Base-by-base conservation (phyloP, 2,329 filamentous ascomycete genomes). In the Microcyclospora tardicrescens region DNA sequence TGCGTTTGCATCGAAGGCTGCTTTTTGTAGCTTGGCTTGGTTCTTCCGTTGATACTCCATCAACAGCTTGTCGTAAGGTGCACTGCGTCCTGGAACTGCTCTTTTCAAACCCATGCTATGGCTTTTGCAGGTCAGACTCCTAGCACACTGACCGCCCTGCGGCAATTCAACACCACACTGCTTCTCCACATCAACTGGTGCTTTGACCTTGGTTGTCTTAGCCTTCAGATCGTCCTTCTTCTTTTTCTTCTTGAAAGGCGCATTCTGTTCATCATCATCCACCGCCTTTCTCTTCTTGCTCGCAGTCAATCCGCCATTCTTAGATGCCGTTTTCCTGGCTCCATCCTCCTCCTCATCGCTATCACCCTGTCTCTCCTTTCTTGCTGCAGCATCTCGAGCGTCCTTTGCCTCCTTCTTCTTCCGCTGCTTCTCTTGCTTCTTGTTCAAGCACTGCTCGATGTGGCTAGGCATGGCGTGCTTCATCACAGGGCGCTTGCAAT, bases 11-110 rank as follows among this genome's bases (percentile, higher is more conserved):
- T 96, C 87, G 49, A 98, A 81, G 29, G 87, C 86, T 28, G 87
- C 87, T 66, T 95, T 93, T 62, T 96, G 91, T 65, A 94, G 84
- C 56, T 94, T 93, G 15, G 91, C 91, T 61, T 96, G 91, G 54
- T 98, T 98, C 70, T 95, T 96, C 72, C 96, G 95, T 80, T 70
- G 67, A 44, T 69, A 70, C 40, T 69, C 66, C 41, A 55, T 50
- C 33, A 94, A 70, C 28, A 94, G 67, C 77, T 93, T 89, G 60
- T 93, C 86, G 56, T 93, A 94, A 1, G 86, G 86, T 38, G 93
- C 66, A 16, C 83, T 91, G 43, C 86, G 72, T 1, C 86, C 86
- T 2, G 84, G 81, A 2, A 94, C 86, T 2, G 81, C 80, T 47
- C 86, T 73, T 60, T 94, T 94, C 8, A 85, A 84, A n/a, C 86